Conservation (phyloP, 441 rosid genomes). For the Metrosideros polymorpha region DNA sequence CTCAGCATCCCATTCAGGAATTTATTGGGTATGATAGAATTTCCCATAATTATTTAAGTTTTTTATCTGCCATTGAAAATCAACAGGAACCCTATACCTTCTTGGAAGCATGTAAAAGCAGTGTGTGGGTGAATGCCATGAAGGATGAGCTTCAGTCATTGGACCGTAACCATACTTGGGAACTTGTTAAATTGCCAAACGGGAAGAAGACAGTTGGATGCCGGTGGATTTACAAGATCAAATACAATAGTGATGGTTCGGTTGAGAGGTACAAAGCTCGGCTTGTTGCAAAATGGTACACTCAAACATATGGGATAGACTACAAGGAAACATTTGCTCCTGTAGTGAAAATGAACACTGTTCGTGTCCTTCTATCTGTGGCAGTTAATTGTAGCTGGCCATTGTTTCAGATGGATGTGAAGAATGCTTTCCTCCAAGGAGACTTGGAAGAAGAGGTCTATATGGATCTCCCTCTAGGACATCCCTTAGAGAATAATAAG, state of each 20-base stretch:
- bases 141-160: not conserved
- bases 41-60: not conserved
- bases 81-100: not conserved
- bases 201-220: too few species aligned
- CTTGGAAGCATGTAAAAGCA: not conserved
- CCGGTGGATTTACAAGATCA: not conserved
- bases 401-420: too few species aligned
- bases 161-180: not conserved
- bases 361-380: fast-evolving
- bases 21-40: not conserved
- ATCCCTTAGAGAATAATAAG: not conserved
- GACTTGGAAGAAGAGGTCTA: not conserved
- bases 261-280: not conserved
- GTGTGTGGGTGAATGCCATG: not conserved
- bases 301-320: not conserved
- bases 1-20: not conserved
- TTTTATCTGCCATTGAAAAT: not conserved
- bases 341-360: not conserved
- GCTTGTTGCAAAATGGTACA: not conserved
- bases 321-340: not conserved
- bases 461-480: fast-evolving
- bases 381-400: not conserved
- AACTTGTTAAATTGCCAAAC: not conserved
- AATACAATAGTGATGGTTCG: not conserved
- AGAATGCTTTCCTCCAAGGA: not conserved